phyloP scores from a whole-genome alignment of 345 rosid genomes.

The Boechera retrofracta region DNA sequence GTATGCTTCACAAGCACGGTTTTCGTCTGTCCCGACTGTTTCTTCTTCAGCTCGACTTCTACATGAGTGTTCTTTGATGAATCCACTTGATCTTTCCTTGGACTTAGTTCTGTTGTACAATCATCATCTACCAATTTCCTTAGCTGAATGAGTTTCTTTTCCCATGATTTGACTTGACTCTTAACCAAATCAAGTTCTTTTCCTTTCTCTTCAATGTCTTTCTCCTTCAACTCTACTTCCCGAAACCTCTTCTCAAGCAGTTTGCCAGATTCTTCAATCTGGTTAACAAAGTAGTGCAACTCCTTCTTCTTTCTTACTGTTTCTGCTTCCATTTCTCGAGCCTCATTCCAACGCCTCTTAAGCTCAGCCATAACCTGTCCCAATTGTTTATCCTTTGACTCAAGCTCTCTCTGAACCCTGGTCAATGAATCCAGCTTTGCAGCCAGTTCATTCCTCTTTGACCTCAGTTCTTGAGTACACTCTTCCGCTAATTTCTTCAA shows the following conservation, averaged over 20 bases:
- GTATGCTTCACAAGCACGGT: constrained; percentile 2
- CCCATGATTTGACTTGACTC: constrained; percentile 15
- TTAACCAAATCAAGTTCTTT: constrained; percentile 15
- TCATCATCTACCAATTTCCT: not conserved
- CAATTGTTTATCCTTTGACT: not conserved
- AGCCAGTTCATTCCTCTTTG: not conserved
- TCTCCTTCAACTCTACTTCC: constrained; percentile 14
- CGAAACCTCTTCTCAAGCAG: not conserved
- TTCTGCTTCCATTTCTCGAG: constrained; percentile 10
- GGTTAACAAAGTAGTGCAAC: not conserved
- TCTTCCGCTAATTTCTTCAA: constrained; percentile 17
- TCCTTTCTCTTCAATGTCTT: constrained; percentile 15
- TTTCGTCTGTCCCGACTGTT: not conserved
- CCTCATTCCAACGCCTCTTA: not conserved
- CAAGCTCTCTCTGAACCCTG: constrained; percentile 1
- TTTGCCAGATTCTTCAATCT: constrained; percentile 8
- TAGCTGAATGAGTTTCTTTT: constrained; percentile 17
- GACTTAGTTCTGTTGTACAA: not conserved
- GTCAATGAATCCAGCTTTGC: not conserved
- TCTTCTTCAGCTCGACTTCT: not conserved
- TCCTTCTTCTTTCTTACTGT: constrained; percentile 7
- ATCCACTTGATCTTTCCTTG: not conserved
- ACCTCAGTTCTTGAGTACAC: constrained; percentile 13
- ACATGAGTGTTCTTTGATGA: not conserved
- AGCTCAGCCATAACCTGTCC: constrained; percentile 9